phyloP scores from a whole-genome alignment of 2,329 filamentous ascomycete genomes.

The Zalaria obscura region DNA sequence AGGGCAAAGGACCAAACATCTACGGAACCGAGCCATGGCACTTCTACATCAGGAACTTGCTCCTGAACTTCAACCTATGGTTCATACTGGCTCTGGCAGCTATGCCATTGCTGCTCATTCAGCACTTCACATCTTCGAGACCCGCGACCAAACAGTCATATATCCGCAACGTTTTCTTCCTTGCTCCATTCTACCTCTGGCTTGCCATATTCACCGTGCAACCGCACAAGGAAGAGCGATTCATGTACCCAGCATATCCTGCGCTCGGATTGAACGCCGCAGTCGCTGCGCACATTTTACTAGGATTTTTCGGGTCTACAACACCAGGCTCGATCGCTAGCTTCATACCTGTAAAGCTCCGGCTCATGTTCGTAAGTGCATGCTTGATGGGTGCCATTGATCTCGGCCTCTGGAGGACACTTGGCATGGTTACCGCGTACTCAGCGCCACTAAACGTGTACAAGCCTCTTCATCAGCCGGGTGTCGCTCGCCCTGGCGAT shows the following conservation, averaged over 20 bases:
- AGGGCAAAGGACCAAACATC: constrained; percentile 66
- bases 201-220: constrained; percentile 80
- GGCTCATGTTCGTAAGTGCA: constrained; percentile 39
- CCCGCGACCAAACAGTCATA: constrained; percentile 52
- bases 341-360: constrained; percentile 61
- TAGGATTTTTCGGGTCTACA: constrained; percentile 59
- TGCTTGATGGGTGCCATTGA: constrained; percentile 42
- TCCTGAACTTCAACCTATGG: constrained; percentile 93
- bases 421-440: constrained; percentile 70
- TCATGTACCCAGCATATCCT: constrained; percentile 96
- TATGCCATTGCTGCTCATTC: constrained; percentile 60
- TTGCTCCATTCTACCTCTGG: constrained; percentile 88
- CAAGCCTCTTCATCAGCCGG: constrained; percentile 44
- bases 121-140: constrained; percentile 51
- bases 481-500: constrained; percentile 45
- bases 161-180: constrained; percentile 62
- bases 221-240: constrained; percentile 93
- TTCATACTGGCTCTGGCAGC: constrained; percentile 65
- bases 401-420: constrained; percentile 55
- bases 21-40: constrained; percentile 96
- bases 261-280: constrained; percentile 81
- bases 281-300: constrained; percentile 65
- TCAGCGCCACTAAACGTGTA: constrained; percentile 65
- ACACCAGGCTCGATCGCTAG: constrained; percentile 53
- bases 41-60: constrained; percentile 84